Conservation (phyloP, 768 basidiomycete species). For the Xerocomellus chrysenteron region DNA sequence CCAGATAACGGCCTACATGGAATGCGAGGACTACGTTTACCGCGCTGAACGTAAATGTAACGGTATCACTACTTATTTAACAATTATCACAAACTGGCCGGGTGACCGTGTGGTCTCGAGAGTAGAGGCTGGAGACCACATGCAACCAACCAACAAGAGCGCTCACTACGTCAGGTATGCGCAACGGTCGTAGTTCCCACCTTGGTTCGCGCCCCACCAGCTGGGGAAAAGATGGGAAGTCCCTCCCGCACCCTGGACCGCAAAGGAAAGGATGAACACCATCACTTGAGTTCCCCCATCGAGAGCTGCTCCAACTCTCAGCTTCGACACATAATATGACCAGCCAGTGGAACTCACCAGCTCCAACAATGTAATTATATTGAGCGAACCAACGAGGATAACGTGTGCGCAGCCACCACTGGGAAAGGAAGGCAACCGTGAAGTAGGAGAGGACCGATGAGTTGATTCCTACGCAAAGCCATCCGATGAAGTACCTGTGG, state of each 20-base stretch:
- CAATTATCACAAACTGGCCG: background rate
- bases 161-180: constrained; percentile 16
- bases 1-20: background rate
- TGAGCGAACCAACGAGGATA: constrained; percentile 66
- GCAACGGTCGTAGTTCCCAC: constrained; percentile 38
- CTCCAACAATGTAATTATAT: constrained; percentile 68
- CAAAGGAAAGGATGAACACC: constrained; percentile 51
- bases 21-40: background rate
- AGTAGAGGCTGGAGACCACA: background rate
- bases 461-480: constrained; percentile 54
- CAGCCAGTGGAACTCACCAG: constrained; percentile 35
- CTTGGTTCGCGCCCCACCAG: constrained; percentile 61
- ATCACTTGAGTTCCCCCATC: constrained; percentile 49
- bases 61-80: background rate
- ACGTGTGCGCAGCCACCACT: constrained; percentile 55
- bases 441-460: constrained; percentile 49
- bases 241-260: constrained; percentile 53
- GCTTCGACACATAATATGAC: background rate
- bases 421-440: constrained; percentile 55
- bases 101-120: background rate
- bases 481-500: constrained; percentile 38
- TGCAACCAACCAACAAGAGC: background rate
- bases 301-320: constrained; percentile 25
- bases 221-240: constrained; percentile 48
- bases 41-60: too few species aligned